phyloP scores from a whole-genome alignment of 495 filamentous ascomycete species.

The Pseudoneurospora amorphoporcata region DNA sequence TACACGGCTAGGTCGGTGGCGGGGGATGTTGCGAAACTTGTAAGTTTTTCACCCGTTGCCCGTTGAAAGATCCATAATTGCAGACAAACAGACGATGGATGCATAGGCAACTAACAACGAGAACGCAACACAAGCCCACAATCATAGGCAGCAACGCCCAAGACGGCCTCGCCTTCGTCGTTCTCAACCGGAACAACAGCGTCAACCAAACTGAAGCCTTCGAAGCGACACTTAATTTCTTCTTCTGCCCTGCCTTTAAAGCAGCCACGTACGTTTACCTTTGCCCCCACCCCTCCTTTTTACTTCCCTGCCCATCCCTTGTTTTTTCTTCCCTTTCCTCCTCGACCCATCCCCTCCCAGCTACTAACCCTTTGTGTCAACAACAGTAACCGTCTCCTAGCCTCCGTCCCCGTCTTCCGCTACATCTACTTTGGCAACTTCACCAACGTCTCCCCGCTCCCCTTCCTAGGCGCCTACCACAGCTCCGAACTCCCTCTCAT shows the following conservation, averaged over 20 bases:
- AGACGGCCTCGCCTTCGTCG: conserved; percentile 14
- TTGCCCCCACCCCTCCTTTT: background rate
- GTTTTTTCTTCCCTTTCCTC: background rate
- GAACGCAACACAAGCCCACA: conserved; percentile 2
- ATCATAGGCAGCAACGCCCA: conserved; percentile 15
- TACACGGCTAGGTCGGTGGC: conserved; percentile 16
- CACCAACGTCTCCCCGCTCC: conserved; percentile 27
- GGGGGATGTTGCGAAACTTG: conserved; percentile 10
- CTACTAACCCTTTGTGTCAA: background rate
- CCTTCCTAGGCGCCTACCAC: conserved; percentile 43
- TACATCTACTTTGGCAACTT: conserved; percentile 41
- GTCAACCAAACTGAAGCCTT: conserved; percentile 7
- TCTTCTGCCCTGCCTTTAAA: conserved; percentile 17
- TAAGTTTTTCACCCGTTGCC: conserved; percentile 3
- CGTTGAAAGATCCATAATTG: background rate
- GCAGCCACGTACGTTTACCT: conserved; percentile 6
- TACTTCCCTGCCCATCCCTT: background rate
- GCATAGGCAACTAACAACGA: background rate
- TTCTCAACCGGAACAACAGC: background rate
- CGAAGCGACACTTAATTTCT: conserved; percentile 7
- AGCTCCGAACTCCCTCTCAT: conserved; percentile 38
- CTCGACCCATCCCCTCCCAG: background rate
- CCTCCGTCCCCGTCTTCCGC: conserved; percentile 29
- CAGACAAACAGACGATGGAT: background rate
- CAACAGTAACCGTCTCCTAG: conserved; percentile 9